Percentiles rank a stretch among this genome's conserved stretches.
These are phyloP conservation scores for Limnomonas spitsbergensis DNA, from an alignment of 139 green algal genomes.

Conservation along the genomic window DNA sequence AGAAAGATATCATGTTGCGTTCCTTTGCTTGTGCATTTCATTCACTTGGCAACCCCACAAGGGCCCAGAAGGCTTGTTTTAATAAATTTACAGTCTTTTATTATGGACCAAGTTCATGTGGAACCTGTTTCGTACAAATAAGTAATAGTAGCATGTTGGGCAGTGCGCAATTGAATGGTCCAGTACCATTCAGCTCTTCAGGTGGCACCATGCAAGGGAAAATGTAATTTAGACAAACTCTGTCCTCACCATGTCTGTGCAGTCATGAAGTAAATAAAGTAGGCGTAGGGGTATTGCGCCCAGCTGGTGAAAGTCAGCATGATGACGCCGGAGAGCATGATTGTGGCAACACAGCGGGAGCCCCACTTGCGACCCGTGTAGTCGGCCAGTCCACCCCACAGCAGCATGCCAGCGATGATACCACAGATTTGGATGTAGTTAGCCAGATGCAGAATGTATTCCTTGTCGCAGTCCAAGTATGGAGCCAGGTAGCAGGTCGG, in stretches of 20 bases:
- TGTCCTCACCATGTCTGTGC: conserved; percentile 41
- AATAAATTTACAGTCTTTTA: too few species aligned
- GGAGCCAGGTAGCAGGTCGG: conserved; percentile 5
- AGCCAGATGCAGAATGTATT: conserved; percentile 15
- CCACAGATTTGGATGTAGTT: conserved; percentile 27
- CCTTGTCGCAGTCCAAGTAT: conserved; percentile 10
- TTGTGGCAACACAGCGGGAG: conserved; percentile 44
- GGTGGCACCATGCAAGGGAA: too few species aligned
- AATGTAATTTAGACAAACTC: not conserved
- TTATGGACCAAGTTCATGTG: too few species aligned
- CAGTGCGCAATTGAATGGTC: too few species aligned
- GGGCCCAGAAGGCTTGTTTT: too few species aligned
- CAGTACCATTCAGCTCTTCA: too few species aligned
- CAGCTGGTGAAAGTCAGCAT: conserved; percentile 50
- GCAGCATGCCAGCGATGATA: conserved; percentile 40
- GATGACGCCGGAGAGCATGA: conserved; percentile 68
- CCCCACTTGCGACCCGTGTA: conserved; percentile 65
- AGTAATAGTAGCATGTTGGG: too few species aligned
- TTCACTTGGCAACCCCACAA: too few species aligned
- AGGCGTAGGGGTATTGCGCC: conserved; percentile 21
- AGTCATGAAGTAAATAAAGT: conserved; percentile 52
- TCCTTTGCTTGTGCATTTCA: not conserved
- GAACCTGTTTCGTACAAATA: too few species aligned
- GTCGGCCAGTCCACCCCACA: conserved; percentile 54
- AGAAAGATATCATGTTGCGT: not conserved